Conservation (phyloP, 257 asterid genomes). For the Voacanga thouarsii region DNA sequence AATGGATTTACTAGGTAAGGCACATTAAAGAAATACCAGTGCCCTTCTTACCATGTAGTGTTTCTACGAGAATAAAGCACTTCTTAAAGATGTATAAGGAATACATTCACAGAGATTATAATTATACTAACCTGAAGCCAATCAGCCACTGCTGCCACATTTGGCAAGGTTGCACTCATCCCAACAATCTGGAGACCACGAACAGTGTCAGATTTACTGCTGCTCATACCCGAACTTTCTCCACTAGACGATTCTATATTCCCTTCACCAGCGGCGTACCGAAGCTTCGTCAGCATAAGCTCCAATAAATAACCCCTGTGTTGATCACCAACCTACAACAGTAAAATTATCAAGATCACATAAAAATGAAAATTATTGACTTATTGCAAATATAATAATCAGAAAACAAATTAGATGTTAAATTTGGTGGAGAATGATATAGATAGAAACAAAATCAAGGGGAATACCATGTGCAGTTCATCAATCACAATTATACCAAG, state of each 20-base stretch:
- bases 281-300: conserved; percentile 91
- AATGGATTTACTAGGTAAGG: not conserved
- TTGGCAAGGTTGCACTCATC: conserved; percentile 97
- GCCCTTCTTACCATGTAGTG: not conserved
- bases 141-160: conserved; percentile 89
- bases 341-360: not conserved
- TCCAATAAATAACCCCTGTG: conserved; percentile 95
- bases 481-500: conserved; percentile 96
- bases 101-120: conserved; percentile 13
- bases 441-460: conserved; percentile 22
- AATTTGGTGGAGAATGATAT: conserved; percentile 3
- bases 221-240: conserved; percentile 80
- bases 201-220: conserved; percentile 74
- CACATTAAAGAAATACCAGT: not conserved
- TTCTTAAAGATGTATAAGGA: not conserved
- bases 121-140: conserved; percentile 86
- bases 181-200: conserved; percentile 94
- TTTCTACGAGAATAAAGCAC: conserved; percentile 1
- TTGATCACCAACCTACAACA: conserved; percentile 91
- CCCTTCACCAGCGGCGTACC: conserved; percentile 98
- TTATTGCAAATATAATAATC: not conserved
- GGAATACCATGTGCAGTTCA: conserved; percentile 95
- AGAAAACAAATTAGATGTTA: not conserved
- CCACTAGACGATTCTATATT: conserved; percentile 77
- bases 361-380: not conserved